Evolutionary conservation across 352 stramenopile genomes (phyloP), one percentile per base, ranked within the genome.

Genomic region (Phytophthora idaei): DNA sequence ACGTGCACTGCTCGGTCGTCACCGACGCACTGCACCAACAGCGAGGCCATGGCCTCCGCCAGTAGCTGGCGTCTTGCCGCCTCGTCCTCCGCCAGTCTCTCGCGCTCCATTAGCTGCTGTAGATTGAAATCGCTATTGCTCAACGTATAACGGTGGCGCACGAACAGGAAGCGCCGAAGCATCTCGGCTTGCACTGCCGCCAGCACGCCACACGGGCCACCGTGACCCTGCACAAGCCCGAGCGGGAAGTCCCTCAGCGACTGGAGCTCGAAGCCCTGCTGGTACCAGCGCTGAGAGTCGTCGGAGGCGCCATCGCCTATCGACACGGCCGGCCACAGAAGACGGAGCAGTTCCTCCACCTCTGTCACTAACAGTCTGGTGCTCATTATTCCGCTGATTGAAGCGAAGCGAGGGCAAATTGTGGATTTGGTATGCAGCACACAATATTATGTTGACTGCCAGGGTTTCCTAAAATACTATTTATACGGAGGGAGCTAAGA

Each of bases 191-290:
- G 87, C 28, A 95, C 84, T 1, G 79, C 80, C 4, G 89, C 89
- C 44, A 97, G 67, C 5, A 97, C 84, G 54, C 89, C 89, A 57
- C 89, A 95, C 5, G 89, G 89, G 1, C 89, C 89, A 46, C 87
- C 89, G 34, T 93, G 81, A 32, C 69, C 68, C 69, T 95, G 89
- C 61, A 87, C 74, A 5, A 96, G 73, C 12, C 84, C 89, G n/a
- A 92, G 56, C 27, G 74, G 64, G 48, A 90, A 92, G 9, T 36
- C 51, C 41, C 37, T 50, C 36, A 37, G 46, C 21, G 58, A 0
- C 54, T 74, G 54, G 60, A 89, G 79, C 60, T 78, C 72, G 47
- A 90, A 90, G 42, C 80, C 80, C 64, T 90, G 80, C 49, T 86
- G 68, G 29, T 82, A 61, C 81, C 81, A 92, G 2, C 81, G 80